phyloP scores from a whole-genome alignment of 179 eudicot species.

The Beta lomatogona region DNA sequence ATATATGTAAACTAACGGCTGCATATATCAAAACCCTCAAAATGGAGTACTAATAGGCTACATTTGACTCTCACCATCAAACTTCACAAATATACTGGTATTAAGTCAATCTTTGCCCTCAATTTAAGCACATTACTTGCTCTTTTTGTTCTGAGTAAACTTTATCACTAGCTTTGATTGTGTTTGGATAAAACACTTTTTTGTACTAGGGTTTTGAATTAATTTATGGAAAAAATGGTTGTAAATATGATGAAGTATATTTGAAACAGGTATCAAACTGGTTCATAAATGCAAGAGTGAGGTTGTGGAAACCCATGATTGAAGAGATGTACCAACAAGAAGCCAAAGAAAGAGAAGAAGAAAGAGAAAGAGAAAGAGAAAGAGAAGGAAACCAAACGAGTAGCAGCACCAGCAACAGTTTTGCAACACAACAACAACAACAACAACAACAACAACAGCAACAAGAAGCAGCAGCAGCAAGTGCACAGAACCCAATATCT shows the following conservation, averaged over 20 bases:
- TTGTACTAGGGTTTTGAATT: no score
- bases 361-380: slow-evolving; percentile 8
- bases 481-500: slow-evolving; percentile 34
- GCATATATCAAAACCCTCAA: no score
- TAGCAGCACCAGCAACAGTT: slow-evolving; percentile 25
- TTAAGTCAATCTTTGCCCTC: no score
- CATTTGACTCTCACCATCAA: no score
- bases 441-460: slow-evolving; percentile 13
- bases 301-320: slow-evolving; percentile 58
- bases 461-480: not conserved
- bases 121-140: no score
- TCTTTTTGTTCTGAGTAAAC: not conserved
- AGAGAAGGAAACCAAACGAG: slow-evolving; percentile 24
- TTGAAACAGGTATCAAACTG: slow-evolving; percentile 52
- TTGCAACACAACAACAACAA: slow-evolving; percentile 24
- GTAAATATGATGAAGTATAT: no score
- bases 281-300: slow-evolving; percentile 62
- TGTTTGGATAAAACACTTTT: no score
- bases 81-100: no score
- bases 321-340: slow-evolving; percentile 54
- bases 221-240: no score
- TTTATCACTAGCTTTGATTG: no score
- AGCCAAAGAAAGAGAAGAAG: slow-evolving; percentile 22
- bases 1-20: no score
- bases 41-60: no score